phyloP scores from a whole-genome alignment of 1,284 basidiomycete genomes.

The Wolfiporia cocos region DNA sequence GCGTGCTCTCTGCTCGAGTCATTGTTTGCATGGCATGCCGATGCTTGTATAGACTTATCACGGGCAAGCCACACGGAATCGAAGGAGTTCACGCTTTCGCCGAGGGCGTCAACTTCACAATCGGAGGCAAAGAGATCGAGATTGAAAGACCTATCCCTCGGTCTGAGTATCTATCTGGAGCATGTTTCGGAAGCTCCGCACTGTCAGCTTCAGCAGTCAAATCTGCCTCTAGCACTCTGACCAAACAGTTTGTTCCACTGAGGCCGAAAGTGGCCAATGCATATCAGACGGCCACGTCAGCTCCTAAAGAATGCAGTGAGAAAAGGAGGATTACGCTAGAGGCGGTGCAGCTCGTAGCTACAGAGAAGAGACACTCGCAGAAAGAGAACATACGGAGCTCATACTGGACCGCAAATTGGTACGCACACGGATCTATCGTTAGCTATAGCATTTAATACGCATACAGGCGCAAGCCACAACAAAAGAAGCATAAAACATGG shows the following conservation, averaged over 20 bases:
- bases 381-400: slow-evolving; percentile 20
- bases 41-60: slow-evolving; percentile 14
- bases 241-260: slow-evolving; percentile 41
- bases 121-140: slow-evolving; percentile 68
- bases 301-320: too few relatives aligned
- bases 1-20: slow-evolving; percentile 19
- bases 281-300: slow-evolving; percentile 18
- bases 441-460: slow-evolving; percentile 6
- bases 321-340: too few relatives aligned
- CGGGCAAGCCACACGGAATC: slow-evolving; percentile 23
- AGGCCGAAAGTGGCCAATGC: slow-evolving; percentile 29
- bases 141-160: slow-evolving; percentile 53
- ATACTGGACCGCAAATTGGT: slow-evolving; percentile 72
- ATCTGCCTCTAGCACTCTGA: slow-evolving; percentile 18
- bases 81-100: slow-evolving; percentile 30
- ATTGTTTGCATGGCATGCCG: background rate
- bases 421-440: slow-evolving; percentile 1
- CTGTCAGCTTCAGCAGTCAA: slow-evolving; percentile 16
- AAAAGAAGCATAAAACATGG: slow-evolving; percentile 86
- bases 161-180: slow-evolving; percentile 57
- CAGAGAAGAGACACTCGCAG: too few relatives aligned
- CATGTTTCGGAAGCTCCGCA: slow-evolving; percentile 44
- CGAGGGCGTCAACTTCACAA: slow-evolving; percentile 48
- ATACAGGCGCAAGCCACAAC: slow-evolving; percentile 69
- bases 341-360: too few relatives aligned